phyloP scores from a whole-genome alignment of 306 rosid genomes.

The Corylus americana region DNA sequence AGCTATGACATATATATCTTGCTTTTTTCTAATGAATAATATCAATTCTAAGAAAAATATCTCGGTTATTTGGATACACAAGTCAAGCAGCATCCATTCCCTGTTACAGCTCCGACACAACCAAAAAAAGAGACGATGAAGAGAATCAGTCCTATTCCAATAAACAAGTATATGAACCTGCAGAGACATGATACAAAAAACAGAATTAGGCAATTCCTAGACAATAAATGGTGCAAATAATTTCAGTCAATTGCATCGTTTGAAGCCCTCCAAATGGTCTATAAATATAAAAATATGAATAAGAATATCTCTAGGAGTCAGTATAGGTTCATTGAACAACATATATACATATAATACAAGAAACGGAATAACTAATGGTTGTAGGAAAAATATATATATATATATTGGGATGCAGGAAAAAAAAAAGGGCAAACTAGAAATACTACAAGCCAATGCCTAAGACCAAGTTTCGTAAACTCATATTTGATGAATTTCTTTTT shows the following conservation, averaged over 20 bases:
- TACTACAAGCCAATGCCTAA: not conserved
- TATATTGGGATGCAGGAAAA: not conserved
- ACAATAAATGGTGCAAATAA: slow-evolving; percentile 9
- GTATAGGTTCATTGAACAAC: not conserved
- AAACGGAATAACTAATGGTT: not conserved
- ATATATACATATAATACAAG: slow-evolving; percentile 3
- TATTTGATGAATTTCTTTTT: not conserved
- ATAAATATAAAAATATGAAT: not conserved
- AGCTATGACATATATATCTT: not conserved
- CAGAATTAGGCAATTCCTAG: slow-evolving; percentile 19
- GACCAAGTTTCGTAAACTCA: not conserved
- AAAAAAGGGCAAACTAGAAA: not conserved
- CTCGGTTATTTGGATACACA: slow-evolving; percentile 70
- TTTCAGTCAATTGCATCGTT: slow-evolving; percentile 16
- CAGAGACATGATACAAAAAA: slow-evolving; percentile 27
- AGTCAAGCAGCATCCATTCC: slow-evolving; percentile 84
- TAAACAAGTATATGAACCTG: slow-evolving; percentile 92
- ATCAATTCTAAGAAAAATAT: not conserved
- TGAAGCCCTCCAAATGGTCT: not conserved
- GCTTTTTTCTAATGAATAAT: not conserved
- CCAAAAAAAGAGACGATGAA: slow-evolving; percentile 82
- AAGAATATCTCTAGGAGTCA: not conserved
- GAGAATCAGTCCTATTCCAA: slow-evolving; percentile 74
- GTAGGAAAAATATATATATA: not conserved
- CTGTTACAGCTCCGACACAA: slow-evolving; percentile 68